Base-by-base conservation (phyloP, 2,329 filamentous ascomycete species). In the Chaetomiaceae sp. region DNA sequence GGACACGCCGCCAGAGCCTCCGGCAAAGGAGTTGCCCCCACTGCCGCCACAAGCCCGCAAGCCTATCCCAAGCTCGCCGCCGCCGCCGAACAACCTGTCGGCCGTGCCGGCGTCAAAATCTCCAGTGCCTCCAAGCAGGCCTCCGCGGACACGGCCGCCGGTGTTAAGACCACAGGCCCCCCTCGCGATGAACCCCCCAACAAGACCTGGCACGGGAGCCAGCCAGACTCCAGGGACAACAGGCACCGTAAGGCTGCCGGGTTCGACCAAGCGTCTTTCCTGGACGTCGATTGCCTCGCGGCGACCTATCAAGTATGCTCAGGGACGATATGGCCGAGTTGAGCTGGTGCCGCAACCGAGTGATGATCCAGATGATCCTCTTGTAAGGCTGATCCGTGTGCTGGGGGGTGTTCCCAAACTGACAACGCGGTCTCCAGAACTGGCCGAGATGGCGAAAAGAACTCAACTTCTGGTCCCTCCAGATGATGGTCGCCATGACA, bases 371-470 rank as follows among this genome's bases (percentile, higher is more conserved):
- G 66, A 71, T 19, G 77, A 80, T 58, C 76, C 76, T 41, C 54
- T 79, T 59, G 75, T 78, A 64, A 45, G 70, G 60, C 35, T 10
- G 4, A 10, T 36, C 6, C 10, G 2, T 6, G 9, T 1, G 18
- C 8, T 7, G 5, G 6, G 29, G 15, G 4, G 3, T 26, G 7
- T n/a, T 3, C 19, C 7, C 24, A 4, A 10, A 17, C 50, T 55
- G 14, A 57, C 48, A 52, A 29, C 3, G 27, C 37, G 9, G 1
- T 27, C 27, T 40, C 1, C 50, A 78, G 72, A 81, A 81, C 55
- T 81, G 76, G 78, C 68, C 73, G 3, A 50, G 60, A 20, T 75
- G 73, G 71, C 74, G 71, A 50, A 79, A 78, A 45, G 71, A 78
- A 44, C 55, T 74, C 7, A 72, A 74, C 48, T 68, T 75, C 19